Conservation (phyloP, 495 filamentous ascomycete genomes). For the Collariella sp. region DNA sequence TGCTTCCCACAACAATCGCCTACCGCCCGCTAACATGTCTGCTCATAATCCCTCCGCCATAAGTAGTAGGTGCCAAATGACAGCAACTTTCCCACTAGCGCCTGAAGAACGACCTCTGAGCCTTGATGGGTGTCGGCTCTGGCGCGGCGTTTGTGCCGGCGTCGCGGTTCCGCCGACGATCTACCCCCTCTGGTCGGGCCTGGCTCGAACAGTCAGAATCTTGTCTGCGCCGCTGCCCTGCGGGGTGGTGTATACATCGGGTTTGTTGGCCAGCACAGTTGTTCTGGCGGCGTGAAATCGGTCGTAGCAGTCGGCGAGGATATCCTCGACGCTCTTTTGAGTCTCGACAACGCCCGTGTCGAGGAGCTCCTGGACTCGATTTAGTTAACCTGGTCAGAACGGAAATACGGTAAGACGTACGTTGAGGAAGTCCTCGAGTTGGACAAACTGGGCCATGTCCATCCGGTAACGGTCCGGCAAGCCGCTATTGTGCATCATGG, state of each 20-base stretch:
- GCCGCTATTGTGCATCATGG: conserved; percentile 44
- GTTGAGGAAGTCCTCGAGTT: conserved; percentile 40
- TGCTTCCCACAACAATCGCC: too few relatives aligned
- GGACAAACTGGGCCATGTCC: conserved; percentile 37
- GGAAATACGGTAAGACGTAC: conserved; percentile 3
- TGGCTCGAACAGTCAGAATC: background rate
- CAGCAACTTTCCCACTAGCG: too few relatives aligned
- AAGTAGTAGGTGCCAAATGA: too few relatives aligned
- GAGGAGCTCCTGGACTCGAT: conserved; percentile 26
- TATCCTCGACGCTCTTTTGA: conserved; percentile 31
- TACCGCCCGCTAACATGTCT: too few relatives aligned
- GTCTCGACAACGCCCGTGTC: conserved; percentile 37
- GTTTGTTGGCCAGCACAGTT: conserved; percentile 38
- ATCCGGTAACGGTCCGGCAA: conserved; percentile 41
- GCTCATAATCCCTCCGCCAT: too few relatives aligned
- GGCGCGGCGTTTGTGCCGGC: too few relatives aligned
- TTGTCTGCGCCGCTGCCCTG: background rate
- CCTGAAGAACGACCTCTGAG: too few relatives aligned
- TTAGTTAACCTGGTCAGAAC: background rate
- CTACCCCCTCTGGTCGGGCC: too few relatives aligned
- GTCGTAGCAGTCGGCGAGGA: conserved; percentile 33
- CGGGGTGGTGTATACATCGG: conserved; percentile 28
- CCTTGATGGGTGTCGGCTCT: too few relatives aligned
- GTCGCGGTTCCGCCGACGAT: too few relatives aligned
- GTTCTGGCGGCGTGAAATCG: conserved; percentile 32